These are phyloP conservation scores for Dendrobium huoshanense DNA, from an alignment of 106 monocot species.

Conservation along the genomic window DNA sequence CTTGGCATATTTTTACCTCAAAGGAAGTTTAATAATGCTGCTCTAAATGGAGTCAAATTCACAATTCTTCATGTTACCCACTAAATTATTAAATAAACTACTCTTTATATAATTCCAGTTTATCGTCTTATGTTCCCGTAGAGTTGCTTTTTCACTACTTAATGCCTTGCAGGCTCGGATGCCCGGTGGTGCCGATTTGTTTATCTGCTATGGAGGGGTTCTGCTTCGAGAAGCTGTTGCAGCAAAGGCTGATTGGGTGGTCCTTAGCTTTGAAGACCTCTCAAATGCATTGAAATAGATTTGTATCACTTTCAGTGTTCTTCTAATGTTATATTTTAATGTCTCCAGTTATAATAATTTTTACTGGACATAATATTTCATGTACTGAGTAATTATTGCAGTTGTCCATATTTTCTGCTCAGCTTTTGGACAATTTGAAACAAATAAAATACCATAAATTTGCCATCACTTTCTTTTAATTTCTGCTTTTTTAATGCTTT, in stretches of 20 bases:
- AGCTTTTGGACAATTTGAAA: not conserved
- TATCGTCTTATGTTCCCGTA: not conserved
- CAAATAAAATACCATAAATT: not conserved
- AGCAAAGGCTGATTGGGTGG: slow-evolving; percentile 79
- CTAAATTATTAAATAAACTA: not conserved
- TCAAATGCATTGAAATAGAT: slow-evolving; percentile 23
- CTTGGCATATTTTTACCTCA: too few relatives aligned
- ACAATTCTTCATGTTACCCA: not conserved
- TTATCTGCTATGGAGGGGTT: slow-evolving; percentile 87
- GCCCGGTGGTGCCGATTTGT: slow-evolving; percentile 88
- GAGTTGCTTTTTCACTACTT: not conserved
- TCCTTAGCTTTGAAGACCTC: slow-evolving; percentile 64
- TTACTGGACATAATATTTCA: too few relatives aligned
- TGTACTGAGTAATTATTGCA: too few relatives aligned
- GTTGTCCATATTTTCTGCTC: not conserved
- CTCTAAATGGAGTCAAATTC: not conserved
- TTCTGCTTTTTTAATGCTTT: not conserved
- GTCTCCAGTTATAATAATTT: too few relatives aligned
- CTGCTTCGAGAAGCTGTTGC: slow-evolving; percentile 85
- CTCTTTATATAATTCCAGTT: not conserved
- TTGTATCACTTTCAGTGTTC: not conserved
- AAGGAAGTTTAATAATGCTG: not conserved
- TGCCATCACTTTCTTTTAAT: not conserved
- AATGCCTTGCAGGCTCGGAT: slow-evolving; percentile 40
- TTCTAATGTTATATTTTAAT: not conserved